Percentiles rank a stretch among this genome's conserved stretches.
Conservation (phyloP, 257 asterid genomes). For the Agastache rugosa region DNA sequence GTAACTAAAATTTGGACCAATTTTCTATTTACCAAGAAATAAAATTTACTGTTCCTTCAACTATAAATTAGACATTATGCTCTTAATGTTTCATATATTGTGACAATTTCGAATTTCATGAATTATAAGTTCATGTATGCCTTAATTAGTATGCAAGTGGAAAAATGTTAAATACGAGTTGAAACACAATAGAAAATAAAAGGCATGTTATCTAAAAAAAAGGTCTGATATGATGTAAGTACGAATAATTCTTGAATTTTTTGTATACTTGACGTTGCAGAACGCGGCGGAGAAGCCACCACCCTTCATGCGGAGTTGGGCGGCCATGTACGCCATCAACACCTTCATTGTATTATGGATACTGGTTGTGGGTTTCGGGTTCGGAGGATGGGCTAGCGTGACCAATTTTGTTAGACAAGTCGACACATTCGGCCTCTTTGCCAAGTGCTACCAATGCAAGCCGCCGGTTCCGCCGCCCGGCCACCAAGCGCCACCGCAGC, state of each 20-base stretch:
- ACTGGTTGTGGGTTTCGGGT: conserved; percentile 81
- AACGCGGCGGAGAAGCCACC: conserved; percentile 98
- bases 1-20: conserved; percentile 14
- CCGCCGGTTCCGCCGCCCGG: conserved; percentile 46
- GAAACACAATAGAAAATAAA: not conserved
- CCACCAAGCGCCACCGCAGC: conserved; percentile 42
- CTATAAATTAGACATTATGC: not conserved
- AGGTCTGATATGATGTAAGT: not conserved
- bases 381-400: conserved; percentile 99
- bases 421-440: conserved; percentile 91
- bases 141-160: not conserved
- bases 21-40: not conserved
- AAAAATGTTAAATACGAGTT: not conserved
- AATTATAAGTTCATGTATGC: not conserved
- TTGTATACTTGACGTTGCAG: conserved; percentile 44
- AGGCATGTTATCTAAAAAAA: no score
- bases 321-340: conserved; percentile 76
- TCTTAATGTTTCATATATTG: not conserved
- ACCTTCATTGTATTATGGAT: conserved; percentile 75
- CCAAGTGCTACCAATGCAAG: conserved; percentile 93
- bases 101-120: not conserved
- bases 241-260: not conserved
- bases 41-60: not conserved
- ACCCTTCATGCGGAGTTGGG: conserved; percentile 81
- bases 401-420: conserved; percentile 79